Base-by-base conservation (phyloP, 805 yeast genomes). In the Candida berthetii region DNA sequence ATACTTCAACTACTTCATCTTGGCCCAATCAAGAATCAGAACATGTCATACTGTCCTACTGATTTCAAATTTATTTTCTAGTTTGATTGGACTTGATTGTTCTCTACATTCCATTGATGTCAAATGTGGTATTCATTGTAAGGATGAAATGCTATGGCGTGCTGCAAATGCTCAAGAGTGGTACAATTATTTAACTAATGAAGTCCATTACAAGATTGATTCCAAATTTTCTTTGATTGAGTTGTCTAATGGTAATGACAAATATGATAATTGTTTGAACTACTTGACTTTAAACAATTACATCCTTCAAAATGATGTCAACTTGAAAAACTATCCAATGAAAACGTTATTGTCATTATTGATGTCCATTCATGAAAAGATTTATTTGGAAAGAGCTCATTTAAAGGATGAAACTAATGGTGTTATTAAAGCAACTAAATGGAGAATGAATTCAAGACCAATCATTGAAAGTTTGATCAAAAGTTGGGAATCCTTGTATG, bases 1-100 rank as follows among this genome's bases (percentile, higher is more conserved):
- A 35, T 59, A 62, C 40, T 70, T 62, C 46, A 54, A 67, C 17
- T 78, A 78, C 47, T 85, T 82, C 52, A 71, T 88, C 31, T 68
- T 71, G 39, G 75, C 81, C 20, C 96, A 90, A 62, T 76, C 89
- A 28, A 82, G 93, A 43, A 74, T 78, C 22, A 74, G 97, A 52
- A 82, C 88, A 1, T 72, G 85, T 55, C 87, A 83, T 51, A 78
- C 78, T 31, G 71, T 81, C 11, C 71, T 82, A 48, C 69, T 79
- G 38, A 69, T 82, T 17, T 74, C 84, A 9, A 74, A 81, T 15
- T 50, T 81, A 45, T 69, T 80, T 44, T 73, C 84, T 7, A 62
- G 72, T 1, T 52, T 69, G 46, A 68, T 69, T 35, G 76, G 74
- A 7, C 45, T 68, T 24, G 70, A 69, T 39, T 67, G 69, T 43